Evolutionary conservation across 305 asterid species (phyloP), one percentile per base, ranked within the genome.

Genomic region (Plantago coronopus): DNA sequence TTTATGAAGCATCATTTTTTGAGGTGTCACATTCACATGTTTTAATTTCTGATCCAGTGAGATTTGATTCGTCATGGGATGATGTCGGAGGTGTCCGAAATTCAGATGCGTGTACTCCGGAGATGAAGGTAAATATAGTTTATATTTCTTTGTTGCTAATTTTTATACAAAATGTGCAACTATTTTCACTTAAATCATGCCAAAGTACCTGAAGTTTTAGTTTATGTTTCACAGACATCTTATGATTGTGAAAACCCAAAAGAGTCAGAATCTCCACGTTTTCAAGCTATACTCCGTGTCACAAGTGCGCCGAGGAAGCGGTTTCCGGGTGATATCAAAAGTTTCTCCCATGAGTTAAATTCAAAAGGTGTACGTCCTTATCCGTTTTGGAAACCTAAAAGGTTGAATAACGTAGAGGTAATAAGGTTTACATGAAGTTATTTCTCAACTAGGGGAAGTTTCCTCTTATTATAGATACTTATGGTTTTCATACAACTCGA

Each of bases 231-330:
- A 19, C 48, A 88, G 98, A 66, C 95, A 65, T 70, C 96, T 54
- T 94, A 78, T 72, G 99, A 90, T 16, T 89, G 95, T 71, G 99
- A 93, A 21, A 87, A 93, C 69, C 99, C 99, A 14, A 94, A 90
- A 76, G 99, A 89, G 80, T 90, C 99, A 0, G 97, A 90, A 74
- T 94, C 99, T 57, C 99, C 99, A 8, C 95, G 99, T 31, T 86
- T 94, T 74, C 97, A 94, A 89, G 99, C 99, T 66, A 94, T 94
- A 83, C 95, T 94, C 51, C 97, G 99, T 64, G 77, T 94, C 60
- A 94, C 99, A 56, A 90, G 95, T 84, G 99, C 93, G 25, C 99
- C 99, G 61, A 87, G 95, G 84, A 94, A 94, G 83, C 79, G 97
- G 79, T 76, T 77, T 75, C 99, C 99, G 27, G 91, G 88, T 23